A percentile compares a stretch with the other conserved stretches of the same genome.
Evolutionary conservation across 257 asterid species (phyloP).

Genomic region (Solanum arcanum): DNA sequence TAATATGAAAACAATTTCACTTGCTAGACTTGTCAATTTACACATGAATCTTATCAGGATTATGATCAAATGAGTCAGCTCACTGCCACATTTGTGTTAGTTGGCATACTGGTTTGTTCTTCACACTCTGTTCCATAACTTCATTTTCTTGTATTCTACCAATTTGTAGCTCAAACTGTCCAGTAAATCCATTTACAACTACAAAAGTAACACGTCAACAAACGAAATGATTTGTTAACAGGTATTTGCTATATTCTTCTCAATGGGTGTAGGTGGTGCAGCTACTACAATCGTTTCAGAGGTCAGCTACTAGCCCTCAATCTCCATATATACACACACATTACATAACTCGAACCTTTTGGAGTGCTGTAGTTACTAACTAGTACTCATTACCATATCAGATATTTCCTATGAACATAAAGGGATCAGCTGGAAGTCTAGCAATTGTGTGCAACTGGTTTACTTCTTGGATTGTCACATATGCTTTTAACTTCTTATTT

Average conservation of each 20-base stretch:
- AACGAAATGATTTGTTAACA: background rate
- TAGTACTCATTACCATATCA: constrained; percentile 4
- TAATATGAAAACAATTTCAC: background rate
- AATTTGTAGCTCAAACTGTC: background rate
- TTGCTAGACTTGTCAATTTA: background rate
- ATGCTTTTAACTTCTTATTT: constrained; percentile 53
- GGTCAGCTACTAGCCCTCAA: constrained; percentile 24
- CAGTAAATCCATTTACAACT: background rate
- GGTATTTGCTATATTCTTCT: constrained; percentile 22
- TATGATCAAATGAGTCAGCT: background rate
- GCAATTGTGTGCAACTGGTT: constrained; percentile 59
- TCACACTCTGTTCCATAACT: background rate
- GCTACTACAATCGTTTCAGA: constrained; percentile 61
- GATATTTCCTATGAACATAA: constrained; percentile 66
- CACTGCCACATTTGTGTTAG: background rate
- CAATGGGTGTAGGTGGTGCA: constrained; percentile 73
- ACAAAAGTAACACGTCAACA: background rate
- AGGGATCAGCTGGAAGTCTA: constrained; percentile 53
- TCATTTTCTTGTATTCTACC: background rate
- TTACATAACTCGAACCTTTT: background rate
- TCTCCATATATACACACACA: background rate
- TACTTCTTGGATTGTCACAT: constrained; percentile 38
- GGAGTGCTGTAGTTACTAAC: background rate
- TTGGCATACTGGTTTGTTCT: constrained; percentile 8
- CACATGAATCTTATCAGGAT: background rate